Percentiles rank a stretch among this genome's conserved stretches.
Evolutionary conservation across 805 yeast genomes (phyloP).

Genomic region (Wickerhamomyces alni): DNA sequence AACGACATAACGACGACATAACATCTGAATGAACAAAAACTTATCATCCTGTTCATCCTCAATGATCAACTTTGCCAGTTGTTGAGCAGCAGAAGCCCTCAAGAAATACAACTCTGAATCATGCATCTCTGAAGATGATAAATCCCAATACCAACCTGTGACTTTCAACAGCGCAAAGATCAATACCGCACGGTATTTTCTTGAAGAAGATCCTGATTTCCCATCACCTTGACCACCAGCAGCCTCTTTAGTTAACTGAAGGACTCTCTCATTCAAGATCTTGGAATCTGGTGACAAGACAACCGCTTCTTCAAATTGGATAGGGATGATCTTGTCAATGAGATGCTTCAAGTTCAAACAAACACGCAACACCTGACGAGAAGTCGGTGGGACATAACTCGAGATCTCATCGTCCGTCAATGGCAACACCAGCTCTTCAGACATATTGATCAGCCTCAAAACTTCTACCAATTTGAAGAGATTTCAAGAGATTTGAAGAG

Average conservation of each 20-base stretch:
- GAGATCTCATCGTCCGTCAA: conserved; percentile 18
- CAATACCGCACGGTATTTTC: conserved; percentile 60
- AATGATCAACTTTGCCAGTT: conserved; percentile 62
- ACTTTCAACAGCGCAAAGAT: conserved; percentile 70
- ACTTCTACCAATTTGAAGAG: too few relatives aligned
- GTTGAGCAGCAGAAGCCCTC: conserved; percentile 67
- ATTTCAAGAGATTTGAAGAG: too few relatives aligned
- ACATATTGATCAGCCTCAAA: too few relatives aligned
- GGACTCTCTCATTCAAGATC: conserved; percentile 50
- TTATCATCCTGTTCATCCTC: conserved; percentile 50
- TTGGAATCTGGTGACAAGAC: conserved; percentile 54
- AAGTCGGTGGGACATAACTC: conserved; percentile 37
- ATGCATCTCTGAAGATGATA: conserved; percentile 53
- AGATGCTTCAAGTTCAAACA: conserved; percentile 68
- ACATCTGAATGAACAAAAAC: conserved; percentile 65
- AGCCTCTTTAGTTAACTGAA: conserved; percentile 59
- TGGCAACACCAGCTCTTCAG: conserved; percentile 8
- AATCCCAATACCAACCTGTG: conserved; percentile 69
- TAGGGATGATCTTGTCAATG: conserved; percentile 67
- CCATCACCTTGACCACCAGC: conserved; percentile 78
- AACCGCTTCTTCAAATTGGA: conserved; percentile 44
- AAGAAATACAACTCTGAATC: conserved; percentile 58
- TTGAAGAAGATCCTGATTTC: conserved; percentile 43
- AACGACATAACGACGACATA: conserved; percentile 69
- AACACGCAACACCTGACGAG: conserved; percentile 63